Evolutionary conservation across 306 rosid species (phyloP), one percentile per base, ranked within the genome.

Genomic region (Pyrus betulifolia): DNA sequence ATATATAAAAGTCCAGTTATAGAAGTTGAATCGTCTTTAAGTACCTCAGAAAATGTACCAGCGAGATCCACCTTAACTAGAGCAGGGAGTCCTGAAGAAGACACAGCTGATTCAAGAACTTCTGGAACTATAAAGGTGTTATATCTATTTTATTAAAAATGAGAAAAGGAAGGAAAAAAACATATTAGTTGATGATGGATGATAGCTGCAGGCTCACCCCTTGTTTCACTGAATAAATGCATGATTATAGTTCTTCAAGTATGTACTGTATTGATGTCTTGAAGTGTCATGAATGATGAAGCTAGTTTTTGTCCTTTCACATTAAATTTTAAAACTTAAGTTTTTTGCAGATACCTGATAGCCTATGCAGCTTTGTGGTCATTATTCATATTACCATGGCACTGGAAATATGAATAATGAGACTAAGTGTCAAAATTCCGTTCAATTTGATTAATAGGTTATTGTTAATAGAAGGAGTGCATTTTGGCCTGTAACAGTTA

Each of bases 1-100:
- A 84, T 87, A 80, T 78, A 87, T 84, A 90, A 63, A 87, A 85
- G 81, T 87, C 74, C 98, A 25, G 67, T 95, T 76, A 95, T 96
- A 71, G 93, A 92, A 82, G 82, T 96, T n/a, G 97, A 92, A 78
- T 87, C 98, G 4, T 88, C 99, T 46, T 87, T 93, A 59, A 96
- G 96, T 84, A 89, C 97, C 86, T 88, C 98, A 22, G 98, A 88
- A 62, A 85, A 84, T 81, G 52, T 76, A 22, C 60, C 84, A 8
- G 27, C 18, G 72, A 86, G 84, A 79, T 86, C 89, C 62, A 80
- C 87, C 64, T 74, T 84, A 79, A 81, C 75, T 58, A 91, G 82
- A 84, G 85, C 38, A 28, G 99, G 88, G 75, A 80, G 80, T 64
- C 76, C 87, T 11, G 90, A 87, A 64, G 87, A 52, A 76, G 99